These are phyloP conservation scores for Psilocybe tampanensis DNA, from an alignment of 768 basidiomycete species.

Conservation along the genomic window DNA sequence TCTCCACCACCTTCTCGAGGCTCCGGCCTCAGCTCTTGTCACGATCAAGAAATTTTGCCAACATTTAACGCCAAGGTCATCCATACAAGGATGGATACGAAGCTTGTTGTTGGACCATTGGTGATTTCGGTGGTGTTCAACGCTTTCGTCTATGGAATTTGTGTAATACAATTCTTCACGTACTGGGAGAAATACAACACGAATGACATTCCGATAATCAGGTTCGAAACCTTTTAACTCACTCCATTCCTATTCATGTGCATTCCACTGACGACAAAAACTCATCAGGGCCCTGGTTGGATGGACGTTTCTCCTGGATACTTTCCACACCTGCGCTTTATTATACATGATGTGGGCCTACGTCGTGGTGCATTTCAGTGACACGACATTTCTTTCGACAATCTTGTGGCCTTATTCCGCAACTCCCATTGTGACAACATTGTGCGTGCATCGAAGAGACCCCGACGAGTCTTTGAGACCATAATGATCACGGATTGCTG, in stretches of 20 bases:
- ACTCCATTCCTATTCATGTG: no score
- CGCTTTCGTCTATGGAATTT: constrained; percentile 26
- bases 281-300: constrained; percentile 22
- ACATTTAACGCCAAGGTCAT: not conserved
- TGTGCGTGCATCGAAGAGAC: constrained; percentile 17
- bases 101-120: constrained; percentile 25
- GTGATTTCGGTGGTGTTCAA: constrained; percentile 24
- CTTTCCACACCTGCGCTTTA: constrained; percentile 27
- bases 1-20: not conserved
- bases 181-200: constrained; percentile 20
- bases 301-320: constrained; percentile 31
- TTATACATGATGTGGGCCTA: constrained; percentile 31
- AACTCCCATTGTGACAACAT: constrained; percentile 28
- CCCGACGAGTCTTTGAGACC: not conserved
- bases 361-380: constrained; percentile 25
- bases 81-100: not conserved
- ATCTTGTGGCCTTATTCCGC: constrained; percentile 29
- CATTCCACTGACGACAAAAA: no score
- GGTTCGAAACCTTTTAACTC: constrained; percentile 5
- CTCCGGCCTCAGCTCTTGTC: not conserved
- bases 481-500: no score
- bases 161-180: constrained; percentile 20
- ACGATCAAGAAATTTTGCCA: not conserved
- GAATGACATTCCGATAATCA: constrained; percentile 16
- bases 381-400: constrained; percentile 19